Base-by-base conservation (phyloP, 148 eudicot species). In the Drosera capensis region DNA sequence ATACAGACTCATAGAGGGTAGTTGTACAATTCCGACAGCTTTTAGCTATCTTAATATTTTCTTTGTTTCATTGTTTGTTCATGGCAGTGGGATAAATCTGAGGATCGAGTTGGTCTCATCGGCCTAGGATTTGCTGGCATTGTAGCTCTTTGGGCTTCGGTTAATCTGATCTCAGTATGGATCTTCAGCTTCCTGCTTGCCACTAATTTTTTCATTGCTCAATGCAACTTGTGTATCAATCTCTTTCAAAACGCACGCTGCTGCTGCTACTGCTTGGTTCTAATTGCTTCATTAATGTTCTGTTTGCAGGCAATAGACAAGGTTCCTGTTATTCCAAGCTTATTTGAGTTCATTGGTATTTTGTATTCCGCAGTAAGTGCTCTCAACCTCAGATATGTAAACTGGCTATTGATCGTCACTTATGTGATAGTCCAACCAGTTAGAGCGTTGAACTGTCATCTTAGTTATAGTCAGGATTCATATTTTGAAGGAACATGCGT, bases 81-180 rank as follows among this genome's bases (percentile, higher is more conserved):
- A 38, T 41, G 40, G 30, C 74, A 83, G 97, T 88, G 94, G 97
- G 86, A 79, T 40, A 77, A 71, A 29, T 55, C 94, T 34, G 97
- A 88, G 75, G 94, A 88, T 53, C 86, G 81, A 36, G 2, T 88
- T 64, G 92, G 79, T 63, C 58, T 88, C 41, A 51, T 88, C 46
- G 97, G 94, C 48, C 64, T 88, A 55, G 93, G 97, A 28, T 78
- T 88, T 58, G 81, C 92, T 17, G 83, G 65, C 49, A 51, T 83
- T 28, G 77, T 77, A 34, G 86, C 68, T 62, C 11, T 88, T 20
- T 84, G 97, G 97, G 83, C 97, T 44, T 66, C 97, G 52, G 35
- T 48, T 16, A 88, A 80, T 71, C 48, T 84, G 7, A 31, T 83
- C 3, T 54, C 79, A 46, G 97, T 88, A 82, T 67, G 67, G 14